Percentiles rank a stretch among this genome's conserved stretches.
These are phyloP conservation scores for Daldinia eschscholtzii DNA, from an alignment of 2,329 filamentous ascomycete genomes.

Conservation along the genomic window DNA sequence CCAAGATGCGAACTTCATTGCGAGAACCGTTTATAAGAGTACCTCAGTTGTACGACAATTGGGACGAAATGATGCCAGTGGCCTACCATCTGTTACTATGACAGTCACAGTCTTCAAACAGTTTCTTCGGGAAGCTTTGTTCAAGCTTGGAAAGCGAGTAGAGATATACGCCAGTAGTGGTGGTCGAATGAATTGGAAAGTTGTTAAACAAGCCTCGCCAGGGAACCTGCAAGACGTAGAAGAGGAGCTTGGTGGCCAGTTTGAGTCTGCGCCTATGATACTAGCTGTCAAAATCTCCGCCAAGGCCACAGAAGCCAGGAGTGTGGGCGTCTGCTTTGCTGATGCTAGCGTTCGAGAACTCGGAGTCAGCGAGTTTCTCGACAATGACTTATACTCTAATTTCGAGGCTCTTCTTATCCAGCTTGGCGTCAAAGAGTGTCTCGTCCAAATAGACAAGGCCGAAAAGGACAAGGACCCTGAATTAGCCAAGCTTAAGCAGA, in stretches of 20 bases:
- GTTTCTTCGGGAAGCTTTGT: conserved; percentile 93
- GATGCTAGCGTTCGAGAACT: conserved; percentile 96
- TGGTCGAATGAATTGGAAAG: conserved; percentile 90
- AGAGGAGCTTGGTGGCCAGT: conserved; percentile 88
- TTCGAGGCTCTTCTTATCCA: conserved; percentile 97
- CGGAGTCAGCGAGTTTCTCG: conserved; percentile 97
- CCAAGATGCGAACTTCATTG: conserved; percentile 85
- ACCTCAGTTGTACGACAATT: conserved; percentile 94
- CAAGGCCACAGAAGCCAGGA: conserved; percentile 86
- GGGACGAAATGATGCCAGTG: conserved; percentile 84
- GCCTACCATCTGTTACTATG: conserved; percentile 93
- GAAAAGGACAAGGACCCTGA: conserved; percentile 92
- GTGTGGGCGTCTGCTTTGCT: conserved; percentile 95
- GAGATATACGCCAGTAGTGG: conserved; percentile 87
- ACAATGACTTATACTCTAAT: conserved; percentile 98
- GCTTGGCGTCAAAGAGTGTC: conserved; percentile 92
- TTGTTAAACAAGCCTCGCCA: conserved; percentile 91
- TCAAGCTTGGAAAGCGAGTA: conserved; percentile 88
- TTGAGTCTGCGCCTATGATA: conserved; percentile 93
- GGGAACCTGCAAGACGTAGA: conserved; percentile 98
- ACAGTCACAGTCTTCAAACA: conserved; percentile 94
- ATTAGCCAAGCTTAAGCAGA: conserved; percentile 85
- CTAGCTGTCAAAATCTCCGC: conserved; percentile 92
- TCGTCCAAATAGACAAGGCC: conserved; percentile 82
- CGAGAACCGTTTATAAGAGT: conserved; percentile 92